Conservation (phyloP, 2,329 filamentous ascomycete genomes). For the Fusarium fujikuroi region DNA sequence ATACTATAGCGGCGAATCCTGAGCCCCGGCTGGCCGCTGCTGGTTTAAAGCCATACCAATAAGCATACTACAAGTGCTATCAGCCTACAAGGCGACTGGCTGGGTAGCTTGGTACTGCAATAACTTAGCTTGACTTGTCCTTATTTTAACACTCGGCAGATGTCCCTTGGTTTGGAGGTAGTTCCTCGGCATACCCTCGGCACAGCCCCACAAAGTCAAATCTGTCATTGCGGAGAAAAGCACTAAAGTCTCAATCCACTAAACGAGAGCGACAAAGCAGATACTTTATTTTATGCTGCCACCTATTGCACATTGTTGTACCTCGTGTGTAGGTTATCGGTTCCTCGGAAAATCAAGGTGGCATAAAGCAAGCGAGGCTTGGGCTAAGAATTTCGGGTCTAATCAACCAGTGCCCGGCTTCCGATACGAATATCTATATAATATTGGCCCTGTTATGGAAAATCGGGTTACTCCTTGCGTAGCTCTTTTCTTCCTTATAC, state of each 20-base stretch:
- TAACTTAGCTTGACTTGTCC: no score
- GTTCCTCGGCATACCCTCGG: neutral
- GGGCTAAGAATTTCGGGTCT: neutral
- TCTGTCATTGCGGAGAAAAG: neutral
- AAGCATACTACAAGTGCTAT: no score
- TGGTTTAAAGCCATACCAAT: no score
- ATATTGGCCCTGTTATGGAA: neutral
- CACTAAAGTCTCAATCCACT: fast-evolving
- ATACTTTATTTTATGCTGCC: fast-evolving
- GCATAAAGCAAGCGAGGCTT: fast-evolving
- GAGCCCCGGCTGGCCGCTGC: no score
- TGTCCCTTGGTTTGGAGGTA: neutral
- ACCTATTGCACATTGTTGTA: neutral
- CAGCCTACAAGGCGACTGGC: no score
- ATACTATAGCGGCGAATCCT: no score
- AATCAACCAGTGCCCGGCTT: neutral
- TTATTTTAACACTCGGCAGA: fast-evolving
- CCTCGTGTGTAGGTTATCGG: fast-evolving
- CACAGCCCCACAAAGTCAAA: neutral
- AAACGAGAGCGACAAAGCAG: fast-evolving
- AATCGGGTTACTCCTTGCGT: fast-evolving
- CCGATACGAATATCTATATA: neutral
- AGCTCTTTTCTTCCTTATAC: fast-evolving
- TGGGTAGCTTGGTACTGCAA: no score
- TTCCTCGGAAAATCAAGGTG: no score